Evolutionary conservation across 495 filamentous ascomycete genomes (phyloP), one percentile per base, ranked within the genome.

Genomic region (Talaromyces liani): DNA sequence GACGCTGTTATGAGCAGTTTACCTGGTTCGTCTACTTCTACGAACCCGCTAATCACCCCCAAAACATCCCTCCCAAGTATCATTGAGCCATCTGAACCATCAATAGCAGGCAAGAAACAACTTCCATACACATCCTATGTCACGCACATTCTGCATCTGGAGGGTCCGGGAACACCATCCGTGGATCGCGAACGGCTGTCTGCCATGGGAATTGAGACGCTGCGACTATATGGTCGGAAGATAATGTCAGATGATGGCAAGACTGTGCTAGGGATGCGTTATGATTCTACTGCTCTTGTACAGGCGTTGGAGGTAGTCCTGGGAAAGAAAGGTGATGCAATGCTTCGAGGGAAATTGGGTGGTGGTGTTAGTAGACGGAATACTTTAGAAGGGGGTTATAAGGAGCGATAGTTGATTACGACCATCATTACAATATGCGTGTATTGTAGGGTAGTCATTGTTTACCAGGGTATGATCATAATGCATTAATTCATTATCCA

Each of bases 131-230:
- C 69, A n/a, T 71, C 74, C 0, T 96, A 94, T 69, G 86, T 98
- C 3, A 96, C 88, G 16, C 92, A 97, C 73, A 72, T 98, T 9
- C 76, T 98, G 9, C 88, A 96, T 67, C 73, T 97, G 7, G 89
- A 92, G 16, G 90, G 89, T 0, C 77, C 78, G 1, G 88, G 84
- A 0, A 85, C 85, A 49, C 94, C 94, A 0, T 70, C 64, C 10
- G 89, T 96, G 3, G 86, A 96, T 67, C 84, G 76, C 56, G 81
- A 81, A 18, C 81, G 84, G 61, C 77, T 97, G 56, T 72, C 74
- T 5, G 71, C 73, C 36, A 74, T 89, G 72, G 92, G 94, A 0
- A 88, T 98, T 51, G 88, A 90, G 66, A 85, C 85, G 24, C 82
- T 96, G 25, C 82, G 83, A 67, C 78, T 93, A 1, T 92, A 92